Percentiles rank a stretch among this genome's conserved stretches.
Conservation (phyloP, 2,329 filamentous ascomycete species). For the Trichoderma koningiopsis region DNA sequence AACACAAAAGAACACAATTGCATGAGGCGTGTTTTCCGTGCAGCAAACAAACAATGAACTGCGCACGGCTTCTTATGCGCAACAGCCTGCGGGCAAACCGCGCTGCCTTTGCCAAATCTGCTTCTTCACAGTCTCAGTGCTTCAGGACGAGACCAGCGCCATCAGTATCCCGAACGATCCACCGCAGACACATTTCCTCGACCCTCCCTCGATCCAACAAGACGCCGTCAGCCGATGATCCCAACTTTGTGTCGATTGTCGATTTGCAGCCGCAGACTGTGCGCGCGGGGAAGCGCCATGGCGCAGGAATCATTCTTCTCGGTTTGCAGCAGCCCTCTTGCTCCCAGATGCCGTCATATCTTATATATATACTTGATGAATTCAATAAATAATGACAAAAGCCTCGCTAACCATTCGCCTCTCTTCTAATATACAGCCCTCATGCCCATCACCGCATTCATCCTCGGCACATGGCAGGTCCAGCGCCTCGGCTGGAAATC, state of each 20-base stretch:
- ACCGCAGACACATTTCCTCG: slow-evolving; percentile 27
- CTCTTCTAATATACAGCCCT: slow-evolving; percentile 54
- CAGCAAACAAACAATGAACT: slow-evolving; percentile 33
- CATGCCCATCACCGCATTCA: slow-evolving; percentile 89
- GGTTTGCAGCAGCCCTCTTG: slow-evolving; percentile 47
- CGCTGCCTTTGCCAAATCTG: not conserved
- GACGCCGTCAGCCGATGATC: slow-evolving; percentile 67
- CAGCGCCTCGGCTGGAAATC: slow-evolving; percentile 93
- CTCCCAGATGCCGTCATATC: not conserved
- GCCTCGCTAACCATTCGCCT: not conserved
- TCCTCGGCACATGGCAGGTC: slow-evolving; percentile 92
- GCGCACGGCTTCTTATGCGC: slow-evolving; percentile 33
- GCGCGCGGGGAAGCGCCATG: slow-evolving; percentile 71
- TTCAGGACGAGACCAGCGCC: slow-evolving; percentile 1
- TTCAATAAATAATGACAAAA: not conserved
- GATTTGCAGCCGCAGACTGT: slow-evolving; percentile 84
- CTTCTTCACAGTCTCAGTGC: slow-evolving; percentile 7
- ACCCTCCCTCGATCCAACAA: slow-evolving; percentile 30
- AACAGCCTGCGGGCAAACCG: slow-evolving; percentile 31
- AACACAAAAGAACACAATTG: not conserved
- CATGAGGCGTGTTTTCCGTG: not conserved
- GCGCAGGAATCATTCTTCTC: slow-evolving; percentile 77
- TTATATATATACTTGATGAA: not conserved
- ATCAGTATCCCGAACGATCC: slow-evolving; percentile 7
- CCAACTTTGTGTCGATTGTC: slow-evolving; percentile 79